Percentiles rank a stretch among this genome's conserved stretches.
phyloP scores from a whole-genome alignment of 2,329 filamentous ascomycete genomes.

The Trichoderma simmonsii region DNA sequence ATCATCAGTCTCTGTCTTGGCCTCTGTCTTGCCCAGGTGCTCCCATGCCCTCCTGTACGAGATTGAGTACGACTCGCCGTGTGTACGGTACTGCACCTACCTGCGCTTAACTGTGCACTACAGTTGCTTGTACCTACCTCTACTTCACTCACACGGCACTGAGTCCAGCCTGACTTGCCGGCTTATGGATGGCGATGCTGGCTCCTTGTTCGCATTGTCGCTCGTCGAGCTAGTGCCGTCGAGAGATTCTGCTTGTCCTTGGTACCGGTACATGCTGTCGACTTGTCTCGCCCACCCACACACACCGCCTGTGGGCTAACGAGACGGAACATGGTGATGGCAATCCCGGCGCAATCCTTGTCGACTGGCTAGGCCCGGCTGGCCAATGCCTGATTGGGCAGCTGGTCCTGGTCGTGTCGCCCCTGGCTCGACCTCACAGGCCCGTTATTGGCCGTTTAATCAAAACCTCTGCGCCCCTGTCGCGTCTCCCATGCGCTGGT shows the following conservation, averaged over 20 bases:
- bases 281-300: slow-evolving; percentile 20
- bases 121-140: background rate
- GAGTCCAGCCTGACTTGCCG: background rate
- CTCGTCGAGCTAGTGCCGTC: background rate
- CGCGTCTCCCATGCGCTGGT: slow-evolving; percentile 52
- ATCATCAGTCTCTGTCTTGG: background rate
- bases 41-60: background rate
- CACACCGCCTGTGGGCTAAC: slow-evolving; percentile 36
- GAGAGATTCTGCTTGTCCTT: background rate
- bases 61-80: background rate
- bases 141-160: background rate
- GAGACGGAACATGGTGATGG: slow-evolving; percentile 28
- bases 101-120: background rate
- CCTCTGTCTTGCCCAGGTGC: background rate
- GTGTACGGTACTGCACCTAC: background rate
- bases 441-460: slow-evolving; percentile 53
- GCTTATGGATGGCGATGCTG: background rate
- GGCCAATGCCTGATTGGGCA: slow-evolving; percentile 50
- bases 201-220: background rate
- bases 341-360: slow-evolving; percentile 39
- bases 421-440: slow-evolving; percentile 36
- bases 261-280: background rate
- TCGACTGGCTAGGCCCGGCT: slow-evolving; percentile 46
- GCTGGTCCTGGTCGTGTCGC: slow-evolving; percentile 35
- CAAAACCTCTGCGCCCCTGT: slow-evolving; percentile 46